phyloP scores from a whole-genome alignment of 2,329 filamentous ascomycete species.

The Daldinia eschscholtzii region DNA sequence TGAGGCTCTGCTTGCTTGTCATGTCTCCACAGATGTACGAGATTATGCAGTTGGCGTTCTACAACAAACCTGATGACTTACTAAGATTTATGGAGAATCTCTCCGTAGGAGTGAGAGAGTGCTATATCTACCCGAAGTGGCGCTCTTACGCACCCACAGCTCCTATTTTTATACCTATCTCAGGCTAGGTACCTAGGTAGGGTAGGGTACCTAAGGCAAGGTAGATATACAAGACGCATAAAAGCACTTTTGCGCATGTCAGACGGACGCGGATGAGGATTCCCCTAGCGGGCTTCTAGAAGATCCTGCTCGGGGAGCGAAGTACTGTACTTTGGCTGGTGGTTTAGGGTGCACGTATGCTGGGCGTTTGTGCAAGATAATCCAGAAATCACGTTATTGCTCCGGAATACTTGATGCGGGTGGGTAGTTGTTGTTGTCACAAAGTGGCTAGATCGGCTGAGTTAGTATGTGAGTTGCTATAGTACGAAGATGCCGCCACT shows the following conservation, averaged over 20 bases:
- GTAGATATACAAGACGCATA: background rate
- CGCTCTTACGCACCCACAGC: background rate
- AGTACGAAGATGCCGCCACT: background rate
- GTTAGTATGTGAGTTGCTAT: too few species aligned
- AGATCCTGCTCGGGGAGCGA: background rate
- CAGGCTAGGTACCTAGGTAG: too few species aligned
- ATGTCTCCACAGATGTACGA: too few species aligned
- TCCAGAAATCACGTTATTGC: background rate
- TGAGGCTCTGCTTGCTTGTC: conserved; percentile 12
- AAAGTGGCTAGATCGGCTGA: background rate
- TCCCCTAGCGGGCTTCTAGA: background rate
- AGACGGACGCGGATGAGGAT: background rate
- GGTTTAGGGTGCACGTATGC: background rate
- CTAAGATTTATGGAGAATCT: conserved; percentile 1
- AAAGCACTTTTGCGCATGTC: background rate
- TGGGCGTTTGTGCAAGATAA: background rate
- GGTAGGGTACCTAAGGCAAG: too few species aligned
- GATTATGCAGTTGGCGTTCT: too few species aligned
- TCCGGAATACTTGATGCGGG: background rate
- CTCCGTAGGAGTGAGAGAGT: background rate
- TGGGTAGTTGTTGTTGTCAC: background rate
- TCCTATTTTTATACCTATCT: conserved; percentile 9
- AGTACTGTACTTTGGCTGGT: background rate
- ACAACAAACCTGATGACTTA: background rate
- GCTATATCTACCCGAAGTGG: background rate